phyloP scores from a whole-genome alignment of 345 rosid genomes.

The Camelina hispida region DNA sequence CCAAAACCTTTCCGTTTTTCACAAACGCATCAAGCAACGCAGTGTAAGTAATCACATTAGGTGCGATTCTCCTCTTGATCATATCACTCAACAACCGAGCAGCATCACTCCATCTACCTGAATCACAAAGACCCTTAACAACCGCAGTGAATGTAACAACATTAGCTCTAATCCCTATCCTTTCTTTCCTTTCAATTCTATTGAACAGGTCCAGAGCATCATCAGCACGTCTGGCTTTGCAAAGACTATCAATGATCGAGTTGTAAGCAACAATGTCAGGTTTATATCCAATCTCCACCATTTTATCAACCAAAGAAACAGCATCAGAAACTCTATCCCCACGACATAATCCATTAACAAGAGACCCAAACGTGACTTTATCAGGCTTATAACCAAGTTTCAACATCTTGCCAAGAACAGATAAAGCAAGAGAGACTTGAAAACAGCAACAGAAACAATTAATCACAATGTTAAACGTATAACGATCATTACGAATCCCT shows the following conservation, averaged over 20 bases:
- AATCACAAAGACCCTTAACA: conserved; percentile 36
- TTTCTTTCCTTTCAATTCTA: conserved; percentile 21
- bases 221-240: background rate
- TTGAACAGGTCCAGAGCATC: conserved; percentile 26
- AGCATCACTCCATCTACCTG: conserved; percentile 33
- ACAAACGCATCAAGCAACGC: conserved; percentile 33
- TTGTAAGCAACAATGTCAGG: conserved; percentile 32
- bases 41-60: conserved; percentile 38
- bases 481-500: conserved; percentile 31
- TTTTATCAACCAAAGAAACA: conserved; percentile 22
- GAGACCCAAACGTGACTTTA: conserved; percentile 32
- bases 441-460: conserved; percentile 36
- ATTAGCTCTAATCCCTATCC: conserved; percentile 25
- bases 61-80: conserved; percentile 26
- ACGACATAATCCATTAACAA: conserved; percentile 34
- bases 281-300: conserved; percentile 34
- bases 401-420: conserved; percentile 35
- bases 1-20: conserved; percentile 36
- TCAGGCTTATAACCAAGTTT: conserved; percentile 38
- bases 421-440: conserved; percentile 40
- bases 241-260: conserved; percentile 34
- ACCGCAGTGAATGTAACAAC: conserved; percentile 30
- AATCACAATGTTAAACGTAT: conserved; percentile 36
- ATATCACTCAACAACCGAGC: conserved; percentile 29
- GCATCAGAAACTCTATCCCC: conserved; percentile 31